Conservation (phyloP, 1,139 yeast genomes). For the Maudiozyma humilis region DNA sequence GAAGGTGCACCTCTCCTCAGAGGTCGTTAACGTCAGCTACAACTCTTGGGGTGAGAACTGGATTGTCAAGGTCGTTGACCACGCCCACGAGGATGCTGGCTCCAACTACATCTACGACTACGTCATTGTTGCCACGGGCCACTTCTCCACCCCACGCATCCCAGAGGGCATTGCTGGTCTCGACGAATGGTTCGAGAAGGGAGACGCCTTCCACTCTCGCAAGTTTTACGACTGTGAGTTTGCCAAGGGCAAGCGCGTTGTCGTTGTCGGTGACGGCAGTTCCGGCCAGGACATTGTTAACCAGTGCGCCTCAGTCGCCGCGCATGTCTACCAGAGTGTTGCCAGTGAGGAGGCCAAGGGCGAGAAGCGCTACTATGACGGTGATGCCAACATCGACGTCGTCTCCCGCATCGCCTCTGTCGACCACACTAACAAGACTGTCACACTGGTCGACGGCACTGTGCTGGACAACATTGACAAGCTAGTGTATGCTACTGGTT, state of each 20-base stretch:
- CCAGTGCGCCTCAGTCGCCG: constrained; percentile 39
- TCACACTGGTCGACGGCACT: constrained; percentile 35
- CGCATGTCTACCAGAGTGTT: constrained; percentile 40
- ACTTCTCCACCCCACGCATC: constrained; percentile 43
- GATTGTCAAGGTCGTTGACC: constrained; percentile 11
- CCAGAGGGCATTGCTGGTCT: constrained; percentile 41
- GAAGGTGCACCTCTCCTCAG: constrained; percentile 14
- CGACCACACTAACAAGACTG: constrained; percentile 31
- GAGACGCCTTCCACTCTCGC: constrained; percentile 50
- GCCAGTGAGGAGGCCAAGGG: constrained; percentile 9
- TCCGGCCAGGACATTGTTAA: constrained; percentile 53
- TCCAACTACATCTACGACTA: constrained; percentile 38
- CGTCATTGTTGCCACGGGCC: constrained; percentile 48
- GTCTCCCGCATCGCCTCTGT: constrained; percentile 31
- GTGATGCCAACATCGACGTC: constrained; percentile 17
- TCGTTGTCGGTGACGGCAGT: constrained; percentile 56
- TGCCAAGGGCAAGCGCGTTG: constrained; percentile 36
- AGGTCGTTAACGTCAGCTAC: constrained; percentile 15
- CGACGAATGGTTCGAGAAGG: constrained; percentile 41
- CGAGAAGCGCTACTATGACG: constrained; percentile 23
- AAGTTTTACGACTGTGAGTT: constrained; percentile 45
- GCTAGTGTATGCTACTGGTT: constrained; percentile 62
- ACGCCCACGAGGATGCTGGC: constrained; percentile 5
- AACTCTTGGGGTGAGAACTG: constrained; percentile 11
- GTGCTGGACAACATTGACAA: constrained; percentile 37